Conservation (phyloP, 2,329 filamentous ascomycete genomes). For the Ambrosiella cleistominuta region DNA sequence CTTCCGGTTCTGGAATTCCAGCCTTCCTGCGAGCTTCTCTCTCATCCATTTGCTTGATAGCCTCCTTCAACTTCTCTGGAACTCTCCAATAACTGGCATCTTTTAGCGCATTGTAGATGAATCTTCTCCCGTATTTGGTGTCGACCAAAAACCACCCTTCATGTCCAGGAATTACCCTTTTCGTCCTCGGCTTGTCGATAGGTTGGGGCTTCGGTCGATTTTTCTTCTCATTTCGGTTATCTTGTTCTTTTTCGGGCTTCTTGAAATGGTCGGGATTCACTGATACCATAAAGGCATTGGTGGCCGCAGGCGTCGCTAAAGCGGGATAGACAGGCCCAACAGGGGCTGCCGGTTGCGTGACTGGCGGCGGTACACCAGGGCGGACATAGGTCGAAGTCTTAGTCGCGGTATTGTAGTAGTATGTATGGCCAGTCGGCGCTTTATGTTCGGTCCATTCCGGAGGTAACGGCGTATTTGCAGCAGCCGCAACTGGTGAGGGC, state of each 20-base stretch:
- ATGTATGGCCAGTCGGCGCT: conserved; percentile 69
- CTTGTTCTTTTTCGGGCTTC: conserved; percentile 24
- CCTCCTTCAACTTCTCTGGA: conserved; percentile 68
- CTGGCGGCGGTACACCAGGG: conserved; percentile 29
- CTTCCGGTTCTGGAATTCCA: conserved; percentile 9
- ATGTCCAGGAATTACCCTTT: conserved; percentile 59
- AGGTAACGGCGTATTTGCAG: conserved; percentile 39
- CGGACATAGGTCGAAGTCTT: conserved; percentile 78
- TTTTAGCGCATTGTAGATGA: conserved; percentile 75
- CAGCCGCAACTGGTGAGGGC: conserved; percentile 27
- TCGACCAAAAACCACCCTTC: conserved; percentile 85
- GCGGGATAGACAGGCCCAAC: neutral
- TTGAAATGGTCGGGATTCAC: conserved; percentile 25
- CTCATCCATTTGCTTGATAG: conserved; percentile 51
- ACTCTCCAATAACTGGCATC: conserved; percentile 92
- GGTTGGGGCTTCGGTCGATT: conserved; percentile 46
- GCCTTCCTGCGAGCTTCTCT: conserved; percentile 8
- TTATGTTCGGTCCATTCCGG: conserved; percentile 87
- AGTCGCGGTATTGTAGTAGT: conserved; percentile 71
- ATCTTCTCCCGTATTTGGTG: conserved; percentile 75
- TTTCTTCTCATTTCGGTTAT: conserved; percentile 17
- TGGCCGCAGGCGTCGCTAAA: conserved; percentile 37
- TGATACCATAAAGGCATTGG: conserved; percentile 44
- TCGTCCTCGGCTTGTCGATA: conserved; percentile 63
- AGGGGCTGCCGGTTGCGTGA: neutral